Evolutionary conservation across 176 grass and related monocot genomes (phyloP).

Genomic region (Puccinellia tenuiflora): DNA sequence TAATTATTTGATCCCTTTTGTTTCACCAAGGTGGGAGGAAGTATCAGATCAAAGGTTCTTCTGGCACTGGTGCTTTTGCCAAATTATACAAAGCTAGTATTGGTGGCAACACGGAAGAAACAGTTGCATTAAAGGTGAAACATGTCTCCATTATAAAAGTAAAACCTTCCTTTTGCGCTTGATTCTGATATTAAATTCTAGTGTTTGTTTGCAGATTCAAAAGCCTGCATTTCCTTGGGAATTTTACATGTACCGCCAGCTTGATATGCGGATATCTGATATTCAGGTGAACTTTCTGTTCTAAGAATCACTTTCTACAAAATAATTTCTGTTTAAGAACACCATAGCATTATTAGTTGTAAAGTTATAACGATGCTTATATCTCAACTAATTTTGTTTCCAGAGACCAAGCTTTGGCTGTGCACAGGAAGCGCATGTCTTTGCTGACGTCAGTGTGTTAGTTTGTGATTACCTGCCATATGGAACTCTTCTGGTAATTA

Average conservation of each 20-base stretch:
- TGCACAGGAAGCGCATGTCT: slow-evolving; percentile 67
- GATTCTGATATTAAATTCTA: slow-evolving; percentile 10
- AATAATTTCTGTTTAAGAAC: slow-evolving; percentile 13
- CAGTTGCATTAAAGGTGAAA: slow-evolving; percentile 81
- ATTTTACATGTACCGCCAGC: slow-evolving; percentile 96
- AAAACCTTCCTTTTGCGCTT: slow-evolving; percentile 4
- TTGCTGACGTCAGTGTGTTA: slow-evolving; percentile 65
- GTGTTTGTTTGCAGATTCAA: slow-evolving; percentile 57
- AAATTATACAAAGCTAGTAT: slow-evolving; percentile 79
- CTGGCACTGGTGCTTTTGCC: slow-evolving; percentile 79
- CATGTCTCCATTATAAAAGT: slow-evolving; percentile 11
- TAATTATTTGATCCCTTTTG: slow-evolving; percentile 22
- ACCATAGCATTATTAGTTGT: not conserved
- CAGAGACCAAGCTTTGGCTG: slow-evolving; percentile 83
- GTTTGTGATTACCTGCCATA: slow-evolving; percentile 82
- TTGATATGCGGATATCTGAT: slow-evolving; percentile 72
- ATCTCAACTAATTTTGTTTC: slow-evolving; percentile 16
- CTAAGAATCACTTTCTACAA: not conserved
- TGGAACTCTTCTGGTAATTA: slow-evolving; percentile 86
- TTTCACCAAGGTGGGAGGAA: slow-evolving; percentile 58
- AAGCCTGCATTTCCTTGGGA: slow-evolving; percentile 81
- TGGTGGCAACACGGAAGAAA: slow-evolving; percentile 63
- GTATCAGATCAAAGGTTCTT: slow-evolving; percentile 83
- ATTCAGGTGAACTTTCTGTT: slow-evolving; percentile 41
- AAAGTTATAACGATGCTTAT: slow-evolving; percentile 15